Evolutionary conservation across 495 filamentous ascomycete species (phyloP).

Genomic region (Penicillium egyptiacum): DNA sequence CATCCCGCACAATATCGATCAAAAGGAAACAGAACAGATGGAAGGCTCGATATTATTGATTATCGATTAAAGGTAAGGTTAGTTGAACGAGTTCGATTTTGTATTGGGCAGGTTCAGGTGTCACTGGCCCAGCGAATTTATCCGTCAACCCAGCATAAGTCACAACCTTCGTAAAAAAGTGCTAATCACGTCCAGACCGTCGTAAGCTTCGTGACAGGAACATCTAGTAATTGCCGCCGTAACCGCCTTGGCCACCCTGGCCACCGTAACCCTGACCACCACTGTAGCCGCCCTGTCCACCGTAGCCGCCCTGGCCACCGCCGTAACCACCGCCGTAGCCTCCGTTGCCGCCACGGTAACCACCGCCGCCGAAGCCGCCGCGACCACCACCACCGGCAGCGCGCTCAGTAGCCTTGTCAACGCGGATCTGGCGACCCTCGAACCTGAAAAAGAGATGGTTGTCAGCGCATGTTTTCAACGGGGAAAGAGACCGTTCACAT

Average conservation of each 20-base stretch:
- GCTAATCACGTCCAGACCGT: conserved; percentile 9
- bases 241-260: not conserved
- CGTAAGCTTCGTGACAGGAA: conserved; percentile 1
- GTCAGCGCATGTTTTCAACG: not conserved
- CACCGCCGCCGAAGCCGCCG: conserved; percentile 34
- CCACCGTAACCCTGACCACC: conserved; percentile 13
- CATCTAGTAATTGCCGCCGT: conserved; percentile 10
- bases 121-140: conserved; percentile 6
- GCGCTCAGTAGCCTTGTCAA: conserved; percentile 91
- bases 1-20: conserved; percentile 1
- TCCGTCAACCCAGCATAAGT: conserved; percentile 10
- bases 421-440: conserved; percentile 91
- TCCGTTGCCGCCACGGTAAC: conserved; percentile 15
- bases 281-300: conserved; percentile 5
- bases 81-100: conserved; percentile 12
- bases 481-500: not conserved
- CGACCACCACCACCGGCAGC: conserved; percentile 44
- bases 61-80: conserved; percentile 14
- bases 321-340: conserved; percentile 9
- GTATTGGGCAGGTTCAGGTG: conserved; percentile 7
- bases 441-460: conserved; percentile 58
- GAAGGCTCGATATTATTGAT: conserved; percentile 11
- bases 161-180: conserved; percentile 11
- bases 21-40: not conserved
- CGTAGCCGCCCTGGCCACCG: conserved; percentile 14